Evolutionary conservation across 176 grass and related monocot genomes (phyloP).

Genomic region (Areca catechu): DNA sequence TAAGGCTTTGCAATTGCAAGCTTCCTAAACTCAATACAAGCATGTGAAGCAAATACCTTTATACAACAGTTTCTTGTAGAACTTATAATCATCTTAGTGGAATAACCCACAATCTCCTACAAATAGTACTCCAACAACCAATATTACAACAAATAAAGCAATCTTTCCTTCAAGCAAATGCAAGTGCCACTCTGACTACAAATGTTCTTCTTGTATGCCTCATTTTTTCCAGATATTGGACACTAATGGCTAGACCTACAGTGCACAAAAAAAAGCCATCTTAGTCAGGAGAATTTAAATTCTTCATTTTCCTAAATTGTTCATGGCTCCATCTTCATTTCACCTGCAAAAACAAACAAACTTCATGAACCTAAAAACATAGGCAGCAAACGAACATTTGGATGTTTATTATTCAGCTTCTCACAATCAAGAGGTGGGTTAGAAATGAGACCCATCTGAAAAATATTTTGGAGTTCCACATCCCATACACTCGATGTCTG

Average conservation of each 20-base stretch:
- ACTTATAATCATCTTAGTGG: too few relatives aligned
- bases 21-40: too few relatives aligned
- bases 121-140: too few relatives aligned
- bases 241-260: slow-evolving; percentile 5
- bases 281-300: too few relatives aligned
- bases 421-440: slow-evolving; percentile 14
- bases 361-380: too few relatives aligned
- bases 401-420: slow-evolving; percentile 23
- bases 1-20: too few relatives aligned
- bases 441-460: slow-evolving; percentile 31
- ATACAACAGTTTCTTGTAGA: too few relatives aligned
- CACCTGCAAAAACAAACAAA: slow-evolving; percentile 27
- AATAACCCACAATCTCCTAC: too few relatives aligned
- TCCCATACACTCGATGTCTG: slow-evolving; percentile 44
- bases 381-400: not conserved
- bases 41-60: too few relatives aligned
- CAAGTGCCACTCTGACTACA: not conserved
- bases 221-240: not conserved
- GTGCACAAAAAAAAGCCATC: slow-evolving; percentile 4
- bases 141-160: too few relatives aligned
- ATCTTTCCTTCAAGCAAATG: too few relatives aligned
- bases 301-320: not conserved
- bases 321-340: slow-evolving; percentile 39
- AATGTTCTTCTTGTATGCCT: not conserved
- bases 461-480: slow-evolving; percentile 28